A percentile compares a stretch with the other conserved stretches of the same genome.
Evolutionary conservation across 1,284 basidiomycete species (phyloP).

Genomic region (Tetrapyrgos nigripes): DNA sequence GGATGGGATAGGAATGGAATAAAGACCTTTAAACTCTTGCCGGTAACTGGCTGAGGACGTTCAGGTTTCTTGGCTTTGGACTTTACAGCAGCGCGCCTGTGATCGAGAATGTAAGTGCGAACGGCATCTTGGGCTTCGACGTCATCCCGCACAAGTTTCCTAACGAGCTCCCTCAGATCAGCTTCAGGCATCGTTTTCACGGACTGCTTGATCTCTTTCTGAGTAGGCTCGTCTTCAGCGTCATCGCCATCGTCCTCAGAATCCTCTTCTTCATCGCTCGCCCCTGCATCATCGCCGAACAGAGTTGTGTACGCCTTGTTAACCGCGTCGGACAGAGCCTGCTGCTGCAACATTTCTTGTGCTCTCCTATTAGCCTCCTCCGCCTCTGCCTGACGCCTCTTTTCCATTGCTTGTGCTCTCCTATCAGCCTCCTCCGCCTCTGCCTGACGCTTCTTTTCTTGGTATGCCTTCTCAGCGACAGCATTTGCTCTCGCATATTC

Average conservation of each 20-base stretch:
- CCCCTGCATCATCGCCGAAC: background rate
- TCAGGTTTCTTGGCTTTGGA: background rate
- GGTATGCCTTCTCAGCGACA: slow-evolving; percentile 13
- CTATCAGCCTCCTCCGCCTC: background rate
- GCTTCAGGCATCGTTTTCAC: background rate
- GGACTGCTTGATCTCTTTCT: background rate
- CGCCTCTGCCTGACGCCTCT: background rate
- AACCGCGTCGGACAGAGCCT: no score
- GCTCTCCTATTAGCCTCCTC: background rate
- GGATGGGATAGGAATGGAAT: no score
- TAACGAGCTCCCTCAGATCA: slow-evolving; percentile 4
- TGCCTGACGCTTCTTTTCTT: slow-evolving; percentile 7
- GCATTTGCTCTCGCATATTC: no score
- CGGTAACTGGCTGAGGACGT: no score
- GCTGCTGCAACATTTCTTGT: background rate
- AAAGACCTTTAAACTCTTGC: no score
- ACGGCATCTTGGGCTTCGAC: slow-evolving; percentile 3
- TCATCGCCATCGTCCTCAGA: background rate
- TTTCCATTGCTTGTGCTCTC: background rate
- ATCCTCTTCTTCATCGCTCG: background rate
- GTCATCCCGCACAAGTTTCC: background rate
- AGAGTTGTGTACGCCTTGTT: no score
- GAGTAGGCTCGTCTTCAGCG: background rate
- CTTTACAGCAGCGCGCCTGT: background rate
- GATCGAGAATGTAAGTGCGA: background rate